Percentiles rank a stretch among this genome's conserved stretches.
phyloP scores from a whole-genome alignment of 371 early-diverging fungal species.

The Apophysomyces sp. region DNA sequence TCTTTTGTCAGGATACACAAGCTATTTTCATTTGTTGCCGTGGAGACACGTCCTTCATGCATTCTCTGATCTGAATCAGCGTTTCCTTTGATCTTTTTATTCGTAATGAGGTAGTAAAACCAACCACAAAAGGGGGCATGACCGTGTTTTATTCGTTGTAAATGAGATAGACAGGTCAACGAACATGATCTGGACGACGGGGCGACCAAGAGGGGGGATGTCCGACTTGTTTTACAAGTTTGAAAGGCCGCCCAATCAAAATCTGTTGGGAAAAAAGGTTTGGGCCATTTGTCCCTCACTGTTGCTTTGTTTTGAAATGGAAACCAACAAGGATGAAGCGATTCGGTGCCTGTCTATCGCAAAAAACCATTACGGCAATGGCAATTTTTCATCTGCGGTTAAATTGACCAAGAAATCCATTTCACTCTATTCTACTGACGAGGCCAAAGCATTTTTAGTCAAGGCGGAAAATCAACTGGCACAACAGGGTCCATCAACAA shows the following conservation, averaged over 20 bases:
- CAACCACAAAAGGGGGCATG: no score
- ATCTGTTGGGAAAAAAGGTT: background rate
- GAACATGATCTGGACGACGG: no score
- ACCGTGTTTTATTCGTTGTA: no score
- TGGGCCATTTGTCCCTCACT: background rate
- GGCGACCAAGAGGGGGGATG: no score
- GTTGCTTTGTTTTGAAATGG: slow-evolving; percentile 51
- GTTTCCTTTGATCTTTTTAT: no score
- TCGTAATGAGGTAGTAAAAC: no score
- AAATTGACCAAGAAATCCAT: slow-evolving; percentile 85
- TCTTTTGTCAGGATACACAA: no score
- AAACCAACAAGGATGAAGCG: slow-evolving; percentile 91
- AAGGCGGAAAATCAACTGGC: slow-evolving; percentile 40
- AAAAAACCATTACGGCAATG: slow-evolving; percentile 57
- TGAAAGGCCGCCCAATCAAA: background rate
- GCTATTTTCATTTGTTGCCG: no score
- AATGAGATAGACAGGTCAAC: no score
- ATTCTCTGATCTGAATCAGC: no score
- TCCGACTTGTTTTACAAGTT: no score
- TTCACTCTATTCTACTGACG: slow-evolving; percentile 71
- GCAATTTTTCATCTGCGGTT: slow-evolving; percentile 68
- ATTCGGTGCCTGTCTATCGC: slow-evolving; percentile 77
- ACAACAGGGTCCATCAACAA: slow-evolving; percentile 6
- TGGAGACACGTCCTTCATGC: no score
- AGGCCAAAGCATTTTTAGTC: slow-evolving; percentile 60